Evolutionary conservation across 75 land plant genomes (phyloP), one percentile per base, ranked within the genome.

Genomic region (Ceratopteris richardii): DNA sequence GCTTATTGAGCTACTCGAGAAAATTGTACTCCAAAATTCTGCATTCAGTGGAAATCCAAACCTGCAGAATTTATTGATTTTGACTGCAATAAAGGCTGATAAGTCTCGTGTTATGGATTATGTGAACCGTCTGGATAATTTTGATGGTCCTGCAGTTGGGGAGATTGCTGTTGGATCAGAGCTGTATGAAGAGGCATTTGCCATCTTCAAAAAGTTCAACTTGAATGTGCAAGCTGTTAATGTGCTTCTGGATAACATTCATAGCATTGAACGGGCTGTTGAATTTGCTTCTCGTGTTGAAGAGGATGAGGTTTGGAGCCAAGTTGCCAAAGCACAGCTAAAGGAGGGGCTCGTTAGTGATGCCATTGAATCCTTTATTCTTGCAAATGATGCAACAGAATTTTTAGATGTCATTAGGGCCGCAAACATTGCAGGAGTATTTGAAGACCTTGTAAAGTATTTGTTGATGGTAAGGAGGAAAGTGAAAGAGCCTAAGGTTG

Each of bases 231-330:
- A 89, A 64, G 98, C 98, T 56, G 98, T 86, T 2, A 86, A 94
- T 81, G 98, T 94, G 2, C 77, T 94, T 12, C 52, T 94, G 63
- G 98, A 94, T 61, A 94, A 94, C 64, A 79, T 94, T 36, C 87
- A 65, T 26, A 90, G 84, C 69, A 86, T 94, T 57, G 90, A 94
- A 9, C 77, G 98, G 16, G 96, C 96, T 64, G 98, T 89, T 12
- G 98, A 94, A 70, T 94, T 94, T 74, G 96, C 98, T 9, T 84
- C 78, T 51, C 87, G 98, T 33, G 96, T 94, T 72, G 98, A 94
- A 66, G 98, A 94, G 56, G 98, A 94, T 72, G 96, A 86, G 53
- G 98, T 94, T 44, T 94, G 98, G 98, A 94, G 91, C 60, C 98
- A 94, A 56, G 96, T 94, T 21, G 98, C 85, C 22, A 94, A 89